phyloP scores from a whole-genome alignment of 176 grass and related monocot genomes.

The Saccharum spontaneum region DNA sequence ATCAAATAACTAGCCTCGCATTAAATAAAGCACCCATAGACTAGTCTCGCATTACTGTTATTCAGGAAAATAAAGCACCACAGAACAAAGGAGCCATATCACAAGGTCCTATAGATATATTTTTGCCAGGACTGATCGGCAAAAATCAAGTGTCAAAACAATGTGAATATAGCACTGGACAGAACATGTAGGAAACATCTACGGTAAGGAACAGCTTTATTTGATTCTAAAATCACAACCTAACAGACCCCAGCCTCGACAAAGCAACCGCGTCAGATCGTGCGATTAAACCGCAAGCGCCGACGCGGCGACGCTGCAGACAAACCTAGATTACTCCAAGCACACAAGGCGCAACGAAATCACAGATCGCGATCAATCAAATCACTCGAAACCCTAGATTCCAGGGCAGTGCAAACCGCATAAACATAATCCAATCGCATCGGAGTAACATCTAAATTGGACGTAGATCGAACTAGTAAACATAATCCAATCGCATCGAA shows the following conservation, averaged over 20 bases:
- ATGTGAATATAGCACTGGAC: not conserved
- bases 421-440: too few relatives aligned
- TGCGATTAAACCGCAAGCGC: not conserved
- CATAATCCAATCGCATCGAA: too few relatives aligned
- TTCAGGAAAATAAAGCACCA: not conserved
- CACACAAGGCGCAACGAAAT: not conserved
- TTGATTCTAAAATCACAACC: not conserved
- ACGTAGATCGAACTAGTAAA: too few relatives aligned
- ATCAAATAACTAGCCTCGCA: not conserved
- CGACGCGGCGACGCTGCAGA: not conserved
- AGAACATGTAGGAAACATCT: not conserved
- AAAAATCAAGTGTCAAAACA: not conserved
- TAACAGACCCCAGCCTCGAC: not conserved
- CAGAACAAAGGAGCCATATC: not conserved
- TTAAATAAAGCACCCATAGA: too few relatives aligned
- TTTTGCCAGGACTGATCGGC: not conserved
- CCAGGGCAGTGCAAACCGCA: not conserved
- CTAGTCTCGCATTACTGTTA: not conserved
- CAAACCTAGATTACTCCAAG: not conserved
- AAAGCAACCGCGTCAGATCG: not conserved
- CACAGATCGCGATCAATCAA: not conserved
- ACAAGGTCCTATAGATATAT: not conserved
- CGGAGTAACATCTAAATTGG: too few relatives aligned
- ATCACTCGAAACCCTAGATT: not conserved
- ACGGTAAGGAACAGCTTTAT: not conserved